Base-by-base conservation (phyloP, 208 protist species). In the Lotmaria passim region DNA sequence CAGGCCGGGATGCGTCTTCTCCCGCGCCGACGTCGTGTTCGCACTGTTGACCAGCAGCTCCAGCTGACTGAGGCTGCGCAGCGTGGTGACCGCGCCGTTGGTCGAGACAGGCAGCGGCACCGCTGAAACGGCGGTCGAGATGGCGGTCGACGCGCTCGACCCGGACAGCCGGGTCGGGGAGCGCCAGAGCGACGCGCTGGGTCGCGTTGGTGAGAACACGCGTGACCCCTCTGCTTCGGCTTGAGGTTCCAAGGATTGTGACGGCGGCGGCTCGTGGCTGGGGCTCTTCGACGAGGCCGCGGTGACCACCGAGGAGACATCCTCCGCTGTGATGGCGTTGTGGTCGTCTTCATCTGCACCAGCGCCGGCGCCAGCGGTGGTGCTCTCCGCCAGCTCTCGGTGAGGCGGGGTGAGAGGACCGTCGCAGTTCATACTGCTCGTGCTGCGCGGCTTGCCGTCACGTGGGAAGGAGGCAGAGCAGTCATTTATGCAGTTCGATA, bases 1-100 rank as follows among this genome's bases (percentile, higher is more conserved):
- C 59, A 86, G 76, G 8, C 50, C 44, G 0, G 67, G 36, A 23
- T 64, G 72, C 24, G 21, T 55, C 44, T 30, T 51, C 26, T 79
- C 63, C 28, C 28, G 26, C 1, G 56, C 58, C 1, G 69, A 51
- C 17, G 63, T 36, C 6, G 65, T 62, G 57, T 57, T 72, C 38
- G 65, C 19, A 53, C 59, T 78, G 46, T 51, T 57, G 43, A 85
- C 47, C 3, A 91, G 70, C 24, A 69, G 44, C 23, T 57, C 46
- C 7, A 91, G 56, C 51, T 85, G 75, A 14, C 70, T 73, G 48
- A 85, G 61, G 26, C 67, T 75, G 50, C 62, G 69, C 34, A 91
- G 58, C 8, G 63, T 82, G 14, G 80, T 89, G 56, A 89, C 59
- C 23, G 80, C 68, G 11, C 81, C 81, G 60, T 70, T 52, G 3